phyloP scores from a whole-genome alignment of 2,329 filamentous ascomycete genomes.

The Hyphodiscus sp. region DNA sequence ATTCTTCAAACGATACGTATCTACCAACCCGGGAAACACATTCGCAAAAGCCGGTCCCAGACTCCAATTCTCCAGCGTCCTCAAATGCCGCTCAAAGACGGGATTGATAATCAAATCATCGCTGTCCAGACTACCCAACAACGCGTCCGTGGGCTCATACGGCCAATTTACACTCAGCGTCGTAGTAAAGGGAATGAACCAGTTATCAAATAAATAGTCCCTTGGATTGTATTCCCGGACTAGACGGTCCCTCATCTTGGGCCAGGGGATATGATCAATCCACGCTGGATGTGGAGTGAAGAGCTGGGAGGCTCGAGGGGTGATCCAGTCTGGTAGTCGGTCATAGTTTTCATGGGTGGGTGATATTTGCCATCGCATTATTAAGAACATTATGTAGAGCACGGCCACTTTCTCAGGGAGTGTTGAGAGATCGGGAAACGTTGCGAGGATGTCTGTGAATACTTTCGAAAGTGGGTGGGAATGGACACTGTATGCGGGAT shows the following conservation, averaged over 20 bases:
- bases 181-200: conserved; percentile 75
- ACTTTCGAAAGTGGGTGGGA: conserved; percentile 77
- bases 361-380: conserved; percentile 80
- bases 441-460: conserved; percentile 76
- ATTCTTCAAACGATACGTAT: conserved; percentile 32
- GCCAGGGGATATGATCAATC: conserved; percentile 79
- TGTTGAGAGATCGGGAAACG: conserved; percentile 73
- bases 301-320: conserved; percentile 60
- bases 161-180: conserved; percentile 79
- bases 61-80: conserved; percentile 74
- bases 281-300: conserved; percentile 67
- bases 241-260: conserved; percentile 64
- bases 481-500: conserved; percentile 55
- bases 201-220: conserved; percentile 66
- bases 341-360: conserved; percentile 76
- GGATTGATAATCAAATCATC: conserved; percentile 76
- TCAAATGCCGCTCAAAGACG: conserved; percentile 74
- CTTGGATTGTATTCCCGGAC: conserved; percentile 41
- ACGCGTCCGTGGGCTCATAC: conserved; percentile 65
- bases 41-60: conserved; percentile 63
- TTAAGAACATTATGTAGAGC: conserved; percentile 78
- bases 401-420: conserved; percentile 78
- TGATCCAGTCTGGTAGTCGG: conserved; percentile 66
- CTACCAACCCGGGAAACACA: conserved; percentile 52
- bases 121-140: conserved; percentile 49